These are phyloP conservation scores for Penicillium parvum DNA, from an alignment of 495 filamentous ascomycete genomes.

Conservation along the genomic window DNA sequence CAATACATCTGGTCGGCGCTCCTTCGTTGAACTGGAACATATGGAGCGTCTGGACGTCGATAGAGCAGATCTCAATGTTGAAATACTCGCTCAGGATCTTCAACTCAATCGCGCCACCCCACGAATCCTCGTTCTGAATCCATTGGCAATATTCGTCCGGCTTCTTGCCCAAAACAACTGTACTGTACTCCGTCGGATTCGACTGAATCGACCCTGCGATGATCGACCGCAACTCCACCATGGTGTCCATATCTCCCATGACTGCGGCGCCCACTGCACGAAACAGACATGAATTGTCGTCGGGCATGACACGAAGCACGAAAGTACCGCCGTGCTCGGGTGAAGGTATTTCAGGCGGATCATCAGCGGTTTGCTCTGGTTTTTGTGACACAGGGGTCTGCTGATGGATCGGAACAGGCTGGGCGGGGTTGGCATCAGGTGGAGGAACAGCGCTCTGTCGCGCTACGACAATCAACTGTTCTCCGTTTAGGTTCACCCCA, in stretches of 20 bases:
- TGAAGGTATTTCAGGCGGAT: slow-evolving; percentile 67
- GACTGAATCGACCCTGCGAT: slow-evolving; percentile 75
- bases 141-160: slow-evolving; percentile 78
- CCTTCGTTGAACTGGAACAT: slow-evolving; percentile 82
- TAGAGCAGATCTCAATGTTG: slow-evolving; percentile 77
- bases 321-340: slow-evolving; percentile 59
- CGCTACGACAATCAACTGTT: slow-evolving; percentile 68
- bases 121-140: slow-evolving; percentile 75
- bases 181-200: slow-evolving; percentile 64
- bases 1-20: slow-evolving; percentile 62
- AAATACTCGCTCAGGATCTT: slow-evolving; percentile 82
- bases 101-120: slow-evolving; percentile 92
- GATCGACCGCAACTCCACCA: slow-evolving; percentile 72
- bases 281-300: slow-evolving; percentile 95
- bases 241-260: slow-evolving; percentile 64
- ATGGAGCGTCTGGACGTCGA: slow-evolving; percentile 67
- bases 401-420: slow-evolving; percentile 14
- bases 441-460: slow-evolving; percentile 28
- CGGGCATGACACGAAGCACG: slow-evolving; percentile 91
- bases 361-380: slow-evolving; percentile 29
- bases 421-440: slow-evolving; percentile 16
- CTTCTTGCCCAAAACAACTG: slow-evolving; percentile 70
- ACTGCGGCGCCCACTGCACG: slow-evolving; percentile 79
- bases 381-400: slow-evolving; percentile 19
- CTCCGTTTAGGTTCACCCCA: slow-evolving; percentile 70